These are phyloP conservation scores for Aspergillus sp. DNA, from an alignment of 2,329 filamentous ascomycete genomes.

Conservation along the genomic window DNA sequence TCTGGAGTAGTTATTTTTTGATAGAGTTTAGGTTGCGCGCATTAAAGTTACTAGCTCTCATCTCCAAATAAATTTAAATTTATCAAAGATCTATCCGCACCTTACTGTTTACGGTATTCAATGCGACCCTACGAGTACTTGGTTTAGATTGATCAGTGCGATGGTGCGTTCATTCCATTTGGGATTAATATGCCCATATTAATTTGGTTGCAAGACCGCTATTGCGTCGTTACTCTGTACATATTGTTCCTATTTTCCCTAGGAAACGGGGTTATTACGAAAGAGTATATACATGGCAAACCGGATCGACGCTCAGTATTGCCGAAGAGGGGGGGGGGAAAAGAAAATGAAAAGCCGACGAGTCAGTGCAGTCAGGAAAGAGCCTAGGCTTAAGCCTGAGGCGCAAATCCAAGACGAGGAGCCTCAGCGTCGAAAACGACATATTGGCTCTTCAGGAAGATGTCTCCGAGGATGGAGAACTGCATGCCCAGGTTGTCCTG, in stretches of 20 bases:
- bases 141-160: background rate
- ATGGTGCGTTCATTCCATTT: background rate
- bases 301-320: background rate
- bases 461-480: constrained; percentile 72
- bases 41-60: background rate
- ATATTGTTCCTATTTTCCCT: background rate
- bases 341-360: background rate
- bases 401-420: constrained; percentile 51
- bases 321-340: background rate
- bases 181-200: background rate
- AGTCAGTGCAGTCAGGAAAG: background rate
- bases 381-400: constrained; percentile 28
- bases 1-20: no score
- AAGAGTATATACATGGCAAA: background rate
- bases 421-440: constrained; percentile 65
- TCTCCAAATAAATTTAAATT: background rate
- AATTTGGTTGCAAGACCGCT: background rate
- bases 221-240: background rate
- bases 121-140: background rate
- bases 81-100: background rate
- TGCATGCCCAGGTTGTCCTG: constrained; percentile 62
- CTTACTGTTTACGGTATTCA: background rate
- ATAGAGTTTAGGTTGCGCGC: no score
- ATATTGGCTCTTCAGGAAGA: constrained; percentile 76
- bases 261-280: background rate